Evolutionary conservation across 331 rosid genomes (phyloP), one percentile per base, ranked within the genome.

Genomic region (Rhamnella rubrinervis): DNA sequence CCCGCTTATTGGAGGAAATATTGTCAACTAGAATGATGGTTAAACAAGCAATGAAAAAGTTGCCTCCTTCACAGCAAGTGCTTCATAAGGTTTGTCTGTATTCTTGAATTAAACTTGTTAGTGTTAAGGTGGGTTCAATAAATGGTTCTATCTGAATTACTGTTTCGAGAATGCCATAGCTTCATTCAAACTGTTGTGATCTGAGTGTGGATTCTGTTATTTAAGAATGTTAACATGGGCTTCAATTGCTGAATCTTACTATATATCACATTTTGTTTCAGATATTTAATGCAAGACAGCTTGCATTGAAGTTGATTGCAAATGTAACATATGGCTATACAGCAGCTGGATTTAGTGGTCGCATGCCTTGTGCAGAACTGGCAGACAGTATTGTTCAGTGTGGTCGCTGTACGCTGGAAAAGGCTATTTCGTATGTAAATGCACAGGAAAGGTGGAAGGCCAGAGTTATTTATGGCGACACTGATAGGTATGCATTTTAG

Each of bases 341-440:
- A 44, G 98, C 98, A 76, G 98, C 98, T 75, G 98, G 98, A 64
- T 93, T 93, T 78, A 90, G 97, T 68, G 98, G 98, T 49, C 97
- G 98, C 70, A 93, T 93, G 98, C 98, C 98, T 77, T 93, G 96
- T 82, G 97, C 96, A 19, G 98, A 93, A 82, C 91, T 93, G 79
- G 98, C 98, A 18, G 98, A 93, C 82, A 90, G 95, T 81, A 90
- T 93, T 58, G 97, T 93, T 81, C 97, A 93, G 59, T 93, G 97
- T 50, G 96, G 96, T 74, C 96, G 97, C 28, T 63, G 91, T 71
- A 93, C 98, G 21, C 78, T 93, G 68, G 96, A 90, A 78, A 90
- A 65, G 77, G 98, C 96, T 66, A 90, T 93, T 74, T 88, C 88
- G 53, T 87, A 80, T 79, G 92, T 93, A 65, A 90, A 93, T 86